Evolutionary conservation across 2,329 filamentous ascomycete species (phyloP).

Genomic region (Pseudohalonectria lignicola): DNA sequence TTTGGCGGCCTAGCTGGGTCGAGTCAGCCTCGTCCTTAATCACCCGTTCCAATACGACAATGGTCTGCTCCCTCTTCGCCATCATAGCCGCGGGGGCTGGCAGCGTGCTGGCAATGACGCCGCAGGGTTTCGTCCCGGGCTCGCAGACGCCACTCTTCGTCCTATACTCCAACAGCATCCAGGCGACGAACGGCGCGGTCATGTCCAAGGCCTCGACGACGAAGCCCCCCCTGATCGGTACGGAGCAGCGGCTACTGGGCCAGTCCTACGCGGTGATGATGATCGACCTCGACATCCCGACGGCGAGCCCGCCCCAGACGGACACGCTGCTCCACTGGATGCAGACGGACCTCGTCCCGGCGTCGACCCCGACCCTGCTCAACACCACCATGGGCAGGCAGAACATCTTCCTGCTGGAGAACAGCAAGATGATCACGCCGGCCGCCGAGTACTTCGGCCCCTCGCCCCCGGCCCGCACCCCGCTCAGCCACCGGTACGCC

Average conservation of each 20-base stretch:
- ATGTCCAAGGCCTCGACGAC: conserved; percentile 15
- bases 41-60: background rate
- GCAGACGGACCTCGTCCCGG: conserved; percentile 24
- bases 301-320: conserved; percentile 19
- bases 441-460: conserved; percentile 22
- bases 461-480: conserved; percentile 23
- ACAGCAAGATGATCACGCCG: conserved; percentile 14
- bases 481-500: conserved; percentile 27
- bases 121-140: conserved; percentile 26
- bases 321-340: conserved; percentile 30
- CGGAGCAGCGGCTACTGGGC: conserved; percentile 23
- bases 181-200: conserved; percentile 24
- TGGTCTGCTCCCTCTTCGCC: conserved; percentile 12
- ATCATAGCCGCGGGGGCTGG: conserved; percentile 11
- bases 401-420: conserved; percentile 20
- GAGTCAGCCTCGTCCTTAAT: background rate
- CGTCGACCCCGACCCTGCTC: conserved; percentile 12
- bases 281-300: conserved; percentile 35
- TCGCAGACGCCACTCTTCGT: conserved; percentile 6
- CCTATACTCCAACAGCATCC: conserved; percentile 7
- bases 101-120: conserved; percentile 23
- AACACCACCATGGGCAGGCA: conserved; percentile 15
- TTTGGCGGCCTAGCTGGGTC: background rate
- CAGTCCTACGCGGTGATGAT: conserved; percentile 28
- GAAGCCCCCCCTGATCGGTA: conserved; percentile 11